Conservation (phyloP, 2,329 filamentous ascomycete genomes). For the Epichloe typhina region DNA sequence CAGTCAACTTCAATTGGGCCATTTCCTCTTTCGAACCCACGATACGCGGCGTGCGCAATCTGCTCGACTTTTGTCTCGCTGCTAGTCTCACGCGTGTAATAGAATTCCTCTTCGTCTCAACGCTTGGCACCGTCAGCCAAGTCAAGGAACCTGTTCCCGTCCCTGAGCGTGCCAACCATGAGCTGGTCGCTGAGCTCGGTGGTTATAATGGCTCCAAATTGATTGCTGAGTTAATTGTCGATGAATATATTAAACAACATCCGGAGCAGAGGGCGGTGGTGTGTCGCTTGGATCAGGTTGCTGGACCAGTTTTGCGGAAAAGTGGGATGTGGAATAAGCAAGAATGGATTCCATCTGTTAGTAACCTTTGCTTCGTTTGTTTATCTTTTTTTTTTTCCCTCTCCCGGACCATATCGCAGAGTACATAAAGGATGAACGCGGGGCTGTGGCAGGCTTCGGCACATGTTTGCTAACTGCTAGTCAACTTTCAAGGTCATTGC, state of each 20-base stretch:
- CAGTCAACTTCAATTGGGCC: conserved; percentile 1
- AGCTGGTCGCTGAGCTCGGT: not conserved
- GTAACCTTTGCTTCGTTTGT: not conserved
- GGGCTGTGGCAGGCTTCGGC: not conserved
- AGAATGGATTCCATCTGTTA: not conserved
- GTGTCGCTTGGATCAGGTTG: not conserved
- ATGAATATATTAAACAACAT: not conserved
- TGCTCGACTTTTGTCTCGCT: not conserved
- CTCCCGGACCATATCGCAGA: not conserved
- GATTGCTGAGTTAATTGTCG: not conserved
- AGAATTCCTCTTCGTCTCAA: not conserved
- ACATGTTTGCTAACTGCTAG: not conserved
- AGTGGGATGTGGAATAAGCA: not conserved
- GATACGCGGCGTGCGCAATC: not conserved
- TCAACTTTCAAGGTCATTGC: not conserved
- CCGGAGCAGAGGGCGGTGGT: not conserved
- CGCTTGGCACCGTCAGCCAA: not conserved
- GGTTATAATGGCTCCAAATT: not conserved
- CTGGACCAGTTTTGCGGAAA: not conserved
- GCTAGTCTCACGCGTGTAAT: not conserved
- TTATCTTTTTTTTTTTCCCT: not conserved
- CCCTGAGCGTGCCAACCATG: not conserved
- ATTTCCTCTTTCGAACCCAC: conserved; percentile 1
- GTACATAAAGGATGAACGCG: not conserved
- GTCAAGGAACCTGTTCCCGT: not conserved